Evolutionary conservation across 148 eudicot genomes (phyloP).

Genomic region (Nepenthes gracilis): DNA sequence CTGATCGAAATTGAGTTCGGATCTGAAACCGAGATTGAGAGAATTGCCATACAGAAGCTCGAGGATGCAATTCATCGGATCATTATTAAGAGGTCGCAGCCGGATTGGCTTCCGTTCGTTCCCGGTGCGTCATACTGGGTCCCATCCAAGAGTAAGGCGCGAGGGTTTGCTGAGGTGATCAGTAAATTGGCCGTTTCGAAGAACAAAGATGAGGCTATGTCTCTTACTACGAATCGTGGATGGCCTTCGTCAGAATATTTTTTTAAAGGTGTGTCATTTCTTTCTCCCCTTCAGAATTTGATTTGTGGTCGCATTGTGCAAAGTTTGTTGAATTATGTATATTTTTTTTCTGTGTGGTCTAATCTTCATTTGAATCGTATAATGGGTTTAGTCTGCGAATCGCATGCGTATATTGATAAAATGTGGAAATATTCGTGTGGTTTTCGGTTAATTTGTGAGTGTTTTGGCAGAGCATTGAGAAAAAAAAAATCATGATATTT

Average conservation of each 20-base stretch:
- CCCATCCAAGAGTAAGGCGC: constrained; percentile 38
- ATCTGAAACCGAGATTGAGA: constrained; percentile 23
- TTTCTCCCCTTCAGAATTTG: background rate
- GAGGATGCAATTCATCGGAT: constrained; percentile 64
- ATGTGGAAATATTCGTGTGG: no score
- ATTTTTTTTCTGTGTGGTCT: no score
- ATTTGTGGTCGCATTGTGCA: background rate
- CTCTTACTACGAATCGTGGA: constrained; percentile 25
- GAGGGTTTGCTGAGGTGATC: constrained; percentile 43
- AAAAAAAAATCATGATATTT: no score
- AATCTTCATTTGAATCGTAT: no score
- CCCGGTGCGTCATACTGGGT: constrained; percentile 90
- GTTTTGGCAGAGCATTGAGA: no score
- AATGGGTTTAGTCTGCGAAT: no score
- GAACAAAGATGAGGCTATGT: constrained; percentile 20
- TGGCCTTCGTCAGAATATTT: constrained; percentile 63
- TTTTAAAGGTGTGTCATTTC: constrained; percentile 15
- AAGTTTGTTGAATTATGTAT: background rate
- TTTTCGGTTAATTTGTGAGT: no score
- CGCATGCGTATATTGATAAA: no score
- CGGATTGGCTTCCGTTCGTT: constrained; percentile 59
- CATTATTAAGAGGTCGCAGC: constrained; percentile 43
- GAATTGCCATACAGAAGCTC: constrained; percentile 27
- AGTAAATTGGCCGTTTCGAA: constrained; percentile 22
- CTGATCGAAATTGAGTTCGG: constrained; percentile 4